Base-by-base conservation (phyloP, 129 eudicot genomes). In the Flaveria brownii region DNA sequence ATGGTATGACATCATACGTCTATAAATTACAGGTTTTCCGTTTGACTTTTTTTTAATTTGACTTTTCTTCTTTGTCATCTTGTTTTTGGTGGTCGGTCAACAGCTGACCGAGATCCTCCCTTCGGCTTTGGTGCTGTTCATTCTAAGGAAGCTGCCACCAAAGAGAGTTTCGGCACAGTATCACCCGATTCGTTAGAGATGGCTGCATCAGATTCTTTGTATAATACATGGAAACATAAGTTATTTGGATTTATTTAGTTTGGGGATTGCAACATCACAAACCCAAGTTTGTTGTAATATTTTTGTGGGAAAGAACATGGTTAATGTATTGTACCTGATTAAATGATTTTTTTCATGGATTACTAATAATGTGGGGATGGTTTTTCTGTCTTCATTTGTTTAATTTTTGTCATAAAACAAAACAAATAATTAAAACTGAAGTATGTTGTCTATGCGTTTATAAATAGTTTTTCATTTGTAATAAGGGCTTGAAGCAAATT, bases 31-130 rank as follows among this genome's bases (percentile, higher is more conserved):
- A 55, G 7, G 2, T 36, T 43, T 45, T 6, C 20, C 11, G 4
- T 63, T 63, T 63, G 11, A 63, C 69, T 15, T 14, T 12, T 15
- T 14, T 12, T 26, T 12, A 5, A 14, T 71, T 77, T 87, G 36
- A 79, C 64, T 30, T 57, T 22, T 2, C 1, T 51, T 13, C 1
- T 2, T 13, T 5, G 36, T 22, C 15, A 0, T 45, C 13, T 2
- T 22, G 6, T 59, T 22, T 78, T n/a, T 9, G 50, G 69, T 10
- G 15, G 51, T 74, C 46, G 17, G 64, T 71, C 36, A 76, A 80
- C 90, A 92, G 98, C 78, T 90, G 50, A 96, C 80, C 13, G 98
- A 92, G 92, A 92, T 92, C 77, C 88, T 92, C 47, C 98, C 98
- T 55, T 92, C 98, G 17, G 91, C 92, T 62, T 87, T 92, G 9